Percentiles rank a stretch among this genome's conserved stretches.
Conservation (phyloP, 129 eudicot genomes). For the Saussurea involucrata region DNA sequence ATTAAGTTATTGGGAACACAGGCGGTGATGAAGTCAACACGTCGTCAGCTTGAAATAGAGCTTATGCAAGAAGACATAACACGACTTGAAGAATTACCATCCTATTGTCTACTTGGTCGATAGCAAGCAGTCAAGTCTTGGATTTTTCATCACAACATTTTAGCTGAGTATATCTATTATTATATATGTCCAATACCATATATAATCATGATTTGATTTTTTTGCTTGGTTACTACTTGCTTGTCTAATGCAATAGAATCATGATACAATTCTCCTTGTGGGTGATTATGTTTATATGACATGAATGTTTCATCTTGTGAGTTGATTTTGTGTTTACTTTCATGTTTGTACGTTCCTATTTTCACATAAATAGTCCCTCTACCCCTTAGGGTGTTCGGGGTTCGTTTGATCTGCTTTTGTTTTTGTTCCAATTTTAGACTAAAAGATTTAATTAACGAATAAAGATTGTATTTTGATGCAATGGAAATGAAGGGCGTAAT, state of each 20-base stretch:
- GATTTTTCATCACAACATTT: slow-evolving; percentile 17
- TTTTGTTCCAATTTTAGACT: too few species aligned
- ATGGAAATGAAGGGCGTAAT: not conserved
- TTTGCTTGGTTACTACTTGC: slow-evolving; percentile 14
- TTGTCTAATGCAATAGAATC: slow-evolving; percentile 15
- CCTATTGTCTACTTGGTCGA: slow-evolving; percentile 69
- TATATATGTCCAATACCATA: not conserved
- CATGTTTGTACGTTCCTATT: too few species aligned
- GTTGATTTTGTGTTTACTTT: not conserved
- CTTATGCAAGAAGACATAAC: slow-evolving; percentile 78
- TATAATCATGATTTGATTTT: not conserved
- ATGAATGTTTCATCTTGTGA: slow-evolving; percentile 6
- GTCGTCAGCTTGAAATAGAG: slow-evolving; percentile 90
- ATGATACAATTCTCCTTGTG: slow-evolving; percentile 17
- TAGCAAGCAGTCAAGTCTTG: slow-evolving; percentile 34
- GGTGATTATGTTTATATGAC: slow-evolving; percentile 25
- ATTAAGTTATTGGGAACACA: slow-evolving; percentile 14
- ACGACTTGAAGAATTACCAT: slow-evolving; percentile 87
- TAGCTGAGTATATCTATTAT: slow-evolving; percentile 30
- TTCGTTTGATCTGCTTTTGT: not conserved
- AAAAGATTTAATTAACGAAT: not conserved
- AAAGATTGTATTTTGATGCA: not conserved
- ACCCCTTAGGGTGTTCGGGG: not conserved
- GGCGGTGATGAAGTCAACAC: slow-evolving; percentile 98
- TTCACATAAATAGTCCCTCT: not conserved